Evolutionary conservation across 768 basidiomycete genomes (phyloP).

Genomic region (Infundibulicybe gibba): DNA sequence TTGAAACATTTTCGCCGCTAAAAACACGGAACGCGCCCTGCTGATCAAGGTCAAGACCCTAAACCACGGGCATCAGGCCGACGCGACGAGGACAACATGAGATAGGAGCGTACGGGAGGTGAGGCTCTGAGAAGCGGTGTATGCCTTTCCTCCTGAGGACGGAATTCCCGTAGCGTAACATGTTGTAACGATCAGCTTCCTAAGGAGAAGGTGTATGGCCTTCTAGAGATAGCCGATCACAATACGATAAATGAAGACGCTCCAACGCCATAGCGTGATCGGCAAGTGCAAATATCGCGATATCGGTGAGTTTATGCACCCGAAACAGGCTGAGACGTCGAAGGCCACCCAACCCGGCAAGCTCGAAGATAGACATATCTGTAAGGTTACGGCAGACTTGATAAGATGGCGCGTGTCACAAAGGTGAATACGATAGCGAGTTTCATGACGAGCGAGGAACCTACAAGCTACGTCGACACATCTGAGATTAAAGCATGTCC

Average conservation of each 20-base stretch:
- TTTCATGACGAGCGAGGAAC: constrained; percentile 24
- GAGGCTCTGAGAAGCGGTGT: constrained; percentile 73
- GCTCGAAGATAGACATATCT: constrained; percentile 80
- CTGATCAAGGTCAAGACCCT: constrained; percentile 69
- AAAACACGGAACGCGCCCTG: constrained; percentile 77
- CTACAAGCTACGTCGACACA: constrained; percentile 87
- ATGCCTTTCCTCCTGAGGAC: constrained; percentile 66
- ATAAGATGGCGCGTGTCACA: constrained; percentile 4
- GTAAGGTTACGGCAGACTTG: constrained; percentile 80
- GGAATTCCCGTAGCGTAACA: constrained; percentile 80
- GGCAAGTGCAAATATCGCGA: constrained; percentile 73
- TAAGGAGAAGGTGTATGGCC: constrained; percentile 69
- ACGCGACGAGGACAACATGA: constrained; percentile 4
- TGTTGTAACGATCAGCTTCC: constrained; percentile 58
- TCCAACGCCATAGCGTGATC: constrained; percentile 70
- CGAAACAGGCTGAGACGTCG: constrained; percentile 79
- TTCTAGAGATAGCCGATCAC: constrained; percentile 75
- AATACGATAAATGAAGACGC: constrained; percentile 84
- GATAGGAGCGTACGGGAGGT: constrained; percentile 47
- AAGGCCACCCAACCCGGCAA: constrained; percentile 65
- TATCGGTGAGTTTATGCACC: constrained; percentile 80
- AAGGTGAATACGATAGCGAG: constrained; percentile 4
- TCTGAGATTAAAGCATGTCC: constrained; percentile 67
- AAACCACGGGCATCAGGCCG: constrained; percentile 1
- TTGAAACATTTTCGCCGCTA: constrained; percentile 59